Base-by-base conservation (phyloP, 176 grass and related monocot genomes). In the Raddia guianensis region DNA sequence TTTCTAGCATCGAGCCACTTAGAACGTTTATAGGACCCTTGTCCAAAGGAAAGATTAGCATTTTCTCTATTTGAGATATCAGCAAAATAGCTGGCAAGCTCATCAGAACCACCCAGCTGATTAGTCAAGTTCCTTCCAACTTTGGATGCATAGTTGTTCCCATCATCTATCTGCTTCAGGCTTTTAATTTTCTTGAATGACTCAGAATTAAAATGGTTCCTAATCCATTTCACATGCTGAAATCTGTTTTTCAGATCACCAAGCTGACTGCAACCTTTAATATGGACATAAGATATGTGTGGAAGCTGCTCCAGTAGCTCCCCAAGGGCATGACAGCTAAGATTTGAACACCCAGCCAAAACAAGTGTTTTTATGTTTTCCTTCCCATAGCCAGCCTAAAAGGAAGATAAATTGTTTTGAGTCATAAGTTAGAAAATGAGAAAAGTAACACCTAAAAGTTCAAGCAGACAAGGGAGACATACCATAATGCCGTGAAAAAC, bases 1-100 rank as follows among this genome's bases (percentile, higher is more conserved):
- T 93, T 99, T 90, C 90, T 99, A 73, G 93, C 89, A 93, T 99
- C 90, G 75, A 89, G 88, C 82, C 92, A 84, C 74, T 99, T 99
- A 51, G 95, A 91, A 78, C 96, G 86, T 74, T 99, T 99, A 79
- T 95, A 99, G 79, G 88, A 99, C 27, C 96, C 93, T 80, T 94
- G 96, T 57, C 93, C 87, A 84, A 99, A 99, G 65, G 89, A 86
- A 67, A 91, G 80, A 55, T 58, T 91, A 27, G 84, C 82, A 58
- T 80, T 82, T 72, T 89, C 89, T 65, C 72, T 91, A 82, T 82
- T 86, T 61, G 89, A 80, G 49, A 91, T 86, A 76, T 77, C 72
- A 77, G 78, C 84, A 87, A 84, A 88, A 89, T 91, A 93, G 51
- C 86, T 82, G 47, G 80, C 92, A 56, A 94, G 75, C 50, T 84